Conservation (phyloP, 768 basidiomycete genomes). For the Pulveroboletus sp. region DNA sequence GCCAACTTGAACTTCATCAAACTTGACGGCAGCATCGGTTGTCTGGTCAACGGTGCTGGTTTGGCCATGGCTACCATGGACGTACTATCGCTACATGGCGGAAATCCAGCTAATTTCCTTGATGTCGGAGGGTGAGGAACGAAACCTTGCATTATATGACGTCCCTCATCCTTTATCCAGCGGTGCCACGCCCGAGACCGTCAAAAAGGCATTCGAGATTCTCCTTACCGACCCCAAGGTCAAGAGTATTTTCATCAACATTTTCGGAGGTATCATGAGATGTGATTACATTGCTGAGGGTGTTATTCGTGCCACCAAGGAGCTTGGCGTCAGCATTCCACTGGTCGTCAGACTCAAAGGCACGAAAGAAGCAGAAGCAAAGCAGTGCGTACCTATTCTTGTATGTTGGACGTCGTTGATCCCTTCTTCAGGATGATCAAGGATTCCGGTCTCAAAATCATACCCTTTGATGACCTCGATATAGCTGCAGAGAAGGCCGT, state of each 20-base stretch:
- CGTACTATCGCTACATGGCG: conserved; percentile 93
- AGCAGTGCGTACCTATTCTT: conserved; percentile 59
- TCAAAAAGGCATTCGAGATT: conserved; percentile 99
- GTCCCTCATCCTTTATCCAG: conserved; percentile 36
- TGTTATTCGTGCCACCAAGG: conserved; percentile 96
- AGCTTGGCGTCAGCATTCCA: conserved; percentile 81
- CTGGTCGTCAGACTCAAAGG: conserved; percentile 94
- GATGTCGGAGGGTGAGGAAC: conserved; percentile 85
- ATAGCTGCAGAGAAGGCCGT: conserved; percentile 86
- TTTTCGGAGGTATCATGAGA: conserved; percentile 98
- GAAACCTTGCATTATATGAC: conserved; percentile 12
- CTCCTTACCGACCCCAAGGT: conserved; percentile 87
- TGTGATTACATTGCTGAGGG: conserved; percentile 98
- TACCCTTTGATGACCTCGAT: conserved; percentile 89
- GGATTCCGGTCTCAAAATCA: conserved; percentile 89
- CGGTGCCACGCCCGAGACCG: conserved; percentile 98
- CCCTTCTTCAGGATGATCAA: conserved; percentile 76
- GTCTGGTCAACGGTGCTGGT: conserved; percentile 97
- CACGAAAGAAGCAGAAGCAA: conserved; percentile 94
- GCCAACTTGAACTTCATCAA: conserved; percentile 98
- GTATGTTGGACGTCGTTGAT: conserved; percentile 2
- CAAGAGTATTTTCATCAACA: conserved; percentile 99
- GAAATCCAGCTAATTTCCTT: conserved; percentile 97
- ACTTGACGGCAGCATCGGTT: conserved; percentile 95
- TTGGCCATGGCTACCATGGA: conserved; percentile 99